Conservation (phyloP, 2,329 filamentous ascomycete genomes). For the Diplodia corticola region DNA sequence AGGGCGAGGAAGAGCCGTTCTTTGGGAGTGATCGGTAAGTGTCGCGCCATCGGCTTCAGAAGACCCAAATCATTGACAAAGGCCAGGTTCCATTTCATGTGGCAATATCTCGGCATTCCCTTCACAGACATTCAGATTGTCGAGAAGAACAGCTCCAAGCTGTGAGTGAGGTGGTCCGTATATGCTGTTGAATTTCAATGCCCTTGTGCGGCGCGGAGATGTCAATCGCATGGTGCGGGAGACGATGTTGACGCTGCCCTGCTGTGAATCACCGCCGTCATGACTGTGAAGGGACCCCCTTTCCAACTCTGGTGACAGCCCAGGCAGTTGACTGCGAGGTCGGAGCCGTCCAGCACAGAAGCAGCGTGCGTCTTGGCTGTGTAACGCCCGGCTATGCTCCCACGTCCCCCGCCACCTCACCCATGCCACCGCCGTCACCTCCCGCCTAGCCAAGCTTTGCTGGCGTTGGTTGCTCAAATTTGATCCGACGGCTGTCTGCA, state of each 20-base stretch:
- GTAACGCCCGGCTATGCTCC: background rate
- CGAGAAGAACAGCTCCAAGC: conserved; percentile 31
- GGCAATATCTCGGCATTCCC: conserved; percentile 63
- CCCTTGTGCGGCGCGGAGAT: background rate
- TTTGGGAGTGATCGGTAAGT: conserved; percentile 72
- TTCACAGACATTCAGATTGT: conserved; percentile 56
- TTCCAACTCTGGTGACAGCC: background rate
- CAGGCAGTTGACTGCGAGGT: background rate
- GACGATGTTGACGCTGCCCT: background rate
- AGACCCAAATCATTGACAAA: background rate
- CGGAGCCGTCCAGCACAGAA: background rate
- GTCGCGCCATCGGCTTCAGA: background rate
- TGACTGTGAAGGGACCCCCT: background rate
- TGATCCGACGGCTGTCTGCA: conserved; percentile 4
- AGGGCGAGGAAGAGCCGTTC: conserved; percentile 60
- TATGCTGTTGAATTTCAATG: background rate
- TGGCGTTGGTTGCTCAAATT: background rate
- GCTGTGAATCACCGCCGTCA: background rate
- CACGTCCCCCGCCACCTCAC: background rate
- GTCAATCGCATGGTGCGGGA: background rate
- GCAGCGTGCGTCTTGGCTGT: background rate
- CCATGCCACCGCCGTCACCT: background rate
- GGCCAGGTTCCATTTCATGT: conserved; percentile 66
- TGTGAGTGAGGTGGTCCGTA: conserved; percentile 27
- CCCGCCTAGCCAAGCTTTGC: conserved; percentile 3